Evolutionary conservation across 495 filamentous ascomycete genomes (phyloP).

Genomic region (Lineolata rhizophorae): DNA sequence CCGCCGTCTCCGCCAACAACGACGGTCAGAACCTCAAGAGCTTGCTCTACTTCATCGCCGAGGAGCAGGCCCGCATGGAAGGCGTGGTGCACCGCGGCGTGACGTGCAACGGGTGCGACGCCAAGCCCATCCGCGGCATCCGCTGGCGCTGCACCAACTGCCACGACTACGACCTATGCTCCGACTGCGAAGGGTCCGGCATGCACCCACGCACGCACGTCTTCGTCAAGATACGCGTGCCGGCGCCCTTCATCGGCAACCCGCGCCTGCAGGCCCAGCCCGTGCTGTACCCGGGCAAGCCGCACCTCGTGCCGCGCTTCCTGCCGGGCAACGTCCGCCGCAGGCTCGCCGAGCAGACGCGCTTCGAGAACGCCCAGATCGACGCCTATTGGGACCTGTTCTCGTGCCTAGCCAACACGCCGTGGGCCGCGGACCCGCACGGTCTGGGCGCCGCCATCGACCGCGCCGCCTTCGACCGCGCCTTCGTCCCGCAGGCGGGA

Average conservation of each 20-base stretch:
- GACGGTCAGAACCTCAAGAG: not conserved
- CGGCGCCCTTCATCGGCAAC: slow-evolving; percentile 43
- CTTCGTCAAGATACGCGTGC: slow-evolving; percentile 79
- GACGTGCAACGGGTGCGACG: slow-evolving; percentile 68
- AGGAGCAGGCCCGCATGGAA: slow-evolving; percentile 54
- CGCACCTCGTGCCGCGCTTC: slow-evolving; percentile 36
- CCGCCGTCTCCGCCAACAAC: no score
- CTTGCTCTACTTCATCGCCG: slow-evolving; percentile 25
- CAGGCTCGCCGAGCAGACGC: slow-evolving; percentile 45
- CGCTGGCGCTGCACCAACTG: slow-evolving; percentile 86
- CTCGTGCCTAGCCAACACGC: slow-evolving; percentile 63
- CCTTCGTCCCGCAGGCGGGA: slow-evolving; percentile 67
- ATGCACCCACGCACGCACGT: slow-evolving; percentile 87
- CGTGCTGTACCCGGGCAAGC: slow-evolving; percentile 81
- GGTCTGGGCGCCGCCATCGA: slow-evolving; percentile 66
- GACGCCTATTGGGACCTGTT: slow-evolving; percentile 95
- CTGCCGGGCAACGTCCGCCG: slow-evolving; percentile 40
- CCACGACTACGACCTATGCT: slow-evolving; percentile 49
- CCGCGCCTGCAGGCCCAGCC: slow-evolving; percentile 49
- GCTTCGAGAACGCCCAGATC: slow-evolving; percentile 60
- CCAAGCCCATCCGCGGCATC: slow-evolving; percentile 73
- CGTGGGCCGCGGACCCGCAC: slow-evolving; percentile 68
- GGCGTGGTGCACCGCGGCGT: slow-evolving; percentile 91
- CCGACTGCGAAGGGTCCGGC: slow-evolving; percentile 22
- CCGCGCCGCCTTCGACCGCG: slow-evolving; percentile 71